Conservation (phyloP, 768 basidiomycete species). For the Scleroderma citrinum region DNA sequence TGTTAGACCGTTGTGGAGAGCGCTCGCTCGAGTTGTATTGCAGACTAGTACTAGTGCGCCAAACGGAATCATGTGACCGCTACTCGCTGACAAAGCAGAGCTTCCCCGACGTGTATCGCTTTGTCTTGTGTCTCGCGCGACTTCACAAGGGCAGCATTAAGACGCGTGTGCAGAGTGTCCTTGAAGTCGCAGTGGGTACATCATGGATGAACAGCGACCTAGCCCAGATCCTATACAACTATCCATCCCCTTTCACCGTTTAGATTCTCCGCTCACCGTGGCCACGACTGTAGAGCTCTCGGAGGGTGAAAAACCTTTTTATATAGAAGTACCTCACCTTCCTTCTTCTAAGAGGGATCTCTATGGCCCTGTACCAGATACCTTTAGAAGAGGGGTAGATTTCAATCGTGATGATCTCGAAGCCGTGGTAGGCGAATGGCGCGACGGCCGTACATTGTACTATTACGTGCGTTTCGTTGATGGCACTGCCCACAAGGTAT, state of each 20-base stretch:
- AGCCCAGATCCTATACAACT: neutral
- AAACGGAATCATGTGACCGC: too few species aligned
- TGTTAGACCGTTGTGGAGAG: too few species aligned
- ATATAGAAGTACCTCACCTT: constrained; percentile 35
- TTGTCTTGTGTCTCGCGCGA: neutral
- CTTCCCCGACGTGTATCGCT: too few species aligned
- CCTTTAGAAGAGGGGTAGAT: constrained; percentile 30
- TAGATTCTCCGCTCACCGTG: neutral
- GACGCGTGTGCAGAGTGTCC: too few species aligned
- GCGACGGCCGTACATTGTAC: constrained; percentile 33
- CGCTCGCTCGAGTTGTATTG: too few species aligned
- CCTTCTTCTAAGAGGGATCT: constrained; percentile 32
- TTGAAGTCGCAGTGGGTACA: too few species aligned
- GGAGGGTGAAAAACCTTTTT: constrained; percentile 21
- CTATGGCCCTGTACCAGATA: constrained; percentile 35
- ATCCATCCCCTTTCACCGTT: neutral
- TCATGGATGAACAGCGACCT: neutral
- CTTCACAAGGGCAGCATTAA: neutral
- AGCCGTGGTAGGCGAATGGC: constrained; percentile 56
- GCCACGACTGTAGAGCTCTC: constrained; percentile 4
- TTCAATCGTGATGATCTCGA: constrained; percentile 28
- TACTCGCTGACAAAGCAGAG: too few species aligned
- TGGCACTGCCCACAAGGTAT: constrained; percentile 56
- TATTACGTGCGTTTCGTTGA: constrained; percentile 57
- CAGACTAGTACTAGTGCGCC: too few species aligned